Base-by-base conservation (phyloP, 1,139 yeast genomes). In the Saccharomycopsis phalli region DNA sequence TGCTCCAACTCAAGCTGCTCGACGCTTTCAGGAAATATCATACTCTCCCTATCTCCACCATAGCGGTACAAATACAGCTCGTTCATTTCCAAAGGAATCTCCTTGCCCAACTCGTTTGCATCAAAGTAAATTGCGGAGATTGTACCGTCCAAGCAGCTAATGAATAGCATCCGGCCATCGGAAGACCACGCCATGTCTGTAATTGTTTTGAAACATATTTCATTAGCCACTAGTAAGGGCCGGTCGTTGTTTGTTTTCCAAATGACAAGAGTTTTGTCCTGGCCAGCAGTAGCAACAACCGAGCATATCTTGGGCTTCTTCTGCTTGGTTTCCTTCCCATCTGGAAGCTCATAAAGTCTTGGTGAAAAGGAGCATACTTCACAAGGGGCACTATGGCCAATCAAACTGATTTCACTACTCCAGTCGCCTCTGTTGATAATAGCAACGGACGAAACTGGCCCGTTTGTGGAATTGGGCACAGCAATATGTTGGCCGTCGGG, bases 401-500 rank as follows among this genome's bases (percentile, higher is more conserved):
- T 82, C 36, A 91, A 68, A 43, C 93, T 80, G 37, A 88, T 71
- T 47, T 84, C 94, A 8, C 87, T 70, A 36, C 81, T 88, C 99
- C 99, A 93, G 40, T 72, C 80, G 21, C 97, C 98, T 60, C 98
- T 69, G 50, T 82, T 81, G 22, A 91, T 77, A 27, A 91, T 75
- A 0, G 88, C 91, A 4, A 87, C 91, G 0, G 95, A 79, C 1
- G 95, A 76, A 1, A 91, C 93, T 0, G 96, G 96, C 0, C 97
- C 97, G 58, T 93, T 91, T 7, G 94, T 86, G 1, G 98, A 96
- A 59, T 91, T 93, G 0, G 98, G 95, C 0, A 84, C 95, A 0
- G 96, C 97, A 39, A 91, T 82, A 53, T 83, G 91, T 56, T 84
- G 93, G 1, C 98, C 98, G 60, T 91, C 97, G 0, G 98, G 98